Percentiles rank a stretch among this genome's conserved stretches.
Evolutionary conservation across 352 stramenopile genomes (phyloP).

Genomic region (Thraustochytrium striatum): DNA sequence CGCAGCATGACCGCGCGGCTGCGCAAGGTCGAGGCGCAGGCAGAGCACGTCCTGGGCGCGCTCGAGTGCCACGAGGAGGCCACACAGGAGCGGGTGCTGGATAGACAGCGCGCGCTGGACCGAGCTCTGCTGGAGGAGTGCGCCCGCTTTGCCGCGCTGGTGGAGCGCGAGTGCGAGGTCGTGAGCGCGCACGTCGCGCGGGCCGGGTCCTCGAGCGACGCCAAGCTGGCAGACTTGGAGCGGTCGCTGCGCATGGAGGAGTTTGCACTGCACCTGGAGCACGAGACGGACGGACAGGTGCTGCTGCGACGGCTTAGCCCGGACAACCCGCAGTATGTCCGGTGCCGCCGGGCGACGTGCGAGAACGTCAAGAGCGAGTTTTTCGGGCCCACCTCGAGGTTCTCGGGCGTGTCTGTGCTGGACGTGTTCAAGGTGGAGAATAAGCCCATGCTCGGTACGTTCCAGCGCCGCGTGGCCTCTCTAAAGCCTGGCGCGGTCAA

Average conservation of each 20-base stretch:
- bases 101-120: neutral
- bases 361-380: constrained; percentile 68
- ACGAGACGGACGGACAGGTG: constrained; percentile 63
- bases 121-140: neutral
- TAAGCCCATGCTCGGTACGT: constrained; percentile 60
- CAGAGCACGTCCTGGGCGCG: neutral
- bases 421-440: constrained; percentile 77
- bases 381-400: constrained; percentile 41
- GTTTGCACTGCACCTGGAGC: constrained; percentile 66
- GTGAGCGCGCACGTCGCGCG: neutral
- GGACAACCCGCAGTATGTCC: constrained; percentile 60
- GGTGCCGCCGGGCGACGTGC: constrained; percentile 65
- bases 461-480: constrained; percentile 59
- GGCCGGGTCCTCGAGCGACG: neutral
- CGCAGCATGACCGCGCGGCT: neutral
- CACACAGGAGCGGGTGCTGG: neutral
- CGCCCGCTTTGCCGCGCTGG: constrained; percentile 11
- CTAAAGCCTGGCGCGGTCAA: constrained; percentile 64
- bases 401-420: constrained; percentile 61
- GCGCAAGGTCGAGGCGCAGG: neutral
- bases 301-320: constrained; percentile 59
- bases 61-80: neutral
- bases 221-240: neutral
- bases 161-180: constrained; percentile 26
- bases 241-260: constrained; percentile 6